Evolutionary conservation across 805 yeast species (phyloP).

Genomic region (Sungouiella blattae): DNA sequence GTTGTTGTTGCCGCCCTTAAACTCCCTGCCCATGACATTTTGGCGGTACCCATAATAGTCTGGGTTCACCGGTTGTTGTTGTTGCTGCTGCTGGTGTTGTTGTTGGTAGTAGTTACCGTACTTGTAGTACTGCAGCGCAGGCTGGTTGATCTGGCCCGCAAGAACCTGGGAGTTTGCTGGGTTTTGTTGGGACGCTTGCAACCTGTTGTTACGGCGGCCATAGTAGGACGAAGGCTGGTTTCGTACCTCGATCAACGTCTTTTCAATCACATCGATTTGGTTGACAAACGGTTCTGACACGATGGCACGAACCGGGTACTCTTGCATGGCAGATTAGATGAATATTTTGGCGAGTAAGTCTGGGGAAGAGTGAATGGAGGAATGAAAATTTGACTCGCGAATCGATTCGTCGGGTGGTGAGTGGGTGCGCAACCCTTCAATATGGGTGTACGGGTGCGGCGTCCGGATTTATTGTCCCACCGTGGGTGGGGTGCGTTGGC

Average conservation of each 20-base stretch:
- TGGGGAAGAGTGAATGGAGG: neutral
- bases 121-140: constrained; percentile 5
- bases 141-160: neutral
- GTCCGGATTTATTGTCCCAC: too few species aligned
- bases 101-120: constrained; percentile 6
- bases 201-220: constrained; percentile 13
- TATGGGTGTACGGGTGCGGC: constrained; percentile 3
- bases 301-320: constrained; percentile 23
- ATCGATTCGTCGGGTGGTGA: neutral
- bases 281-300: constrained; percentile 29
- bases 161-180: neutral
- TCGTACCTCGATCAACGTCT: constrained; percentile 29
- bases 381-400: constrained; percentile 1
- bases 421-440: neutral
- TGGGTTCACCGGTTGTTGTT: neutral
- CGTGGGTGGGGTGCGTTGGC: too few species aligned
- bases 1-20: neutral
- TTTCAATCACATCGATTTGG: constrained; percentile 32
- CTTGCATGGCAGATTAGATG: constrained; percentile 1
- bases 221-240: constrained; percentile 26
- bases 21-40: neutral
- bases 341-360: too few species aligned
- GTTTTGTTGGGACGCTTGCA: too few species aligned
- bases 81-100: constrained; percentile 5
- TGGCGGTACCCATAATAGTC: constrained; percentile 1